Base-by-base conservation (phyloP, 257 asterid genomes). In the Paulownia fortunei region DNA sequence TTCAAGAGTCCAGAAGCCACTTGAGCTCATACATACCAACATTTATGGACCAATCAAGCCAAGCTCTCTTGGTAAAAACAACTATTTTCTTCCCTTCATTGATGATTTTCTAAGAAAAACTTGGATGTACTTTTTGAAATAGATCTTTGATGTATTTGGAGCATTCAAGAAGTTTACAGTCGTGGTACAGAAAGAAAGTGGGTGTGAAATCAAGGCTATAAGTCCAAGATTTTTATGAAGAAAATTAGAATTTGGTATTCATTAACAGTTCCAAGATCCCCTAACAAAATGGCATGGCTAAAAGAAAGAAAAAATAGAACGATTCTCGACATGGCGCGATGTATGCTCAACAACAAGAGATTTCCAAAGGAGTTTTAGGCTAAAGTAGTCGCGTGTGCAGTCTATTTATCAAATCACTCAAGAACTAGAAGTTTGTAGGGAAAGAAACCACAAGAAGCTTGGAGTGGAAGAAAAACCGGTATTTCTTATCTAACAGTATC, bases 381-480 rank as follows among this genome's bases (percentile, higher is more conserved):
- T 0, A 6, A 70, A 70, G 60, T 63, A 47, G 34, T 41, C 5
- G n/a, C 55, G 15, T 68, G 74, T 12, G 58, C 74, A 18, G 58
- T 68, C 18, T 68, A 68, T 32, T 32, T 68, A 12, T 6, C 74
- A 32, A 68, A 68, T 7, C 74, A 58, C 41, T 68, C 58, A 2
- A 41, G 19, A 23, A 46, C 56, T 47, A 24, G 63, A 27, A 70
- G 63, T 13, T 44, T 47, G 4, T 70, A 63, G 63, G 76, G 76
- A 51, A 70, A 46, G 42, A 46, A 63, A 8, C 62, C 76, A 18
- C 62, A 70, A 46, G 76, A 70, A 51, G 58, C 58, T 12, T 49
- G 56, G 56, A 49, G 19, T 15, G 21, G 56, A 5, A 13, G 56
- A 49, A 49, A 49, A 11, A n/a, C n/a, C n/a, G n/a, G n/a, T n/a